Base-by-base conservation (phyloP, 306 rosid genomes). In the Nissolia schottii region DNA sequence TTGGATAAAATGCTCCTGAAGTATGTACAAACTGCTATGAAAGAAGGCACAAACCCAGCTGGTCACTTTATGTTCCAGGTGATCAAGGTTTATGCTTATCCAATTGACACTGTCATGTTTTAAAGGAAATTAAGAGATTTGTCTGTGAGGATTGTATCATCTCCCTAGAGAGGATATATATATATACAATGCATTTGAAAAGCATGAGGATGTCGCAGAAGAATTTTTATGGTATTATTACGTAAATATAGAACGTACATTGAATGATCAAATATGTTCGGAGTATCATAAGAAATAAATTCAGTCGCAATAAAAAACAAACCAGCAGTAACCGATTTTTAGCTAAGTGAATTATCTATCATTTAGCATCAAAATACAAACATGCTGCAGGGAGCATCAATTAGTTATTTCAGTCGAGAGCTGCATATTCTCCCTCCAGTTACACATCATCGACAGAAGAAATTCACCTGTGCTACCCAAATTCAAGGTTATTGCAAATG, bases 281-380 rank as follows among this genome's bases (percentile, higher is more conserved):
- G 41, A 56, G 15, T 31, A 13, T 7, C n/a, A 57, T 34, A 24
- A 41, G 45, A 23, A 7, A 58, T 37, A 59, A 20, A 38, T 15
- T 46, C 63, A 15, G 46, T 32, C 64, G 54, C 22, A 38, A 50
- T 6, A 48, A 29, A 61, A 50, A 32, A 24, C 67, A 41, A 18
- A n/a, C n/a, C n/a, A 4, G n/a, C 29, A 12, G 13, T 15, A 31
- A 67, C 67, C 53, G 23, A 27, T 24, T 13, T 45, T 64, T 32
- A 41, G 63, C 24, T 31, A 16, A 9, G 16, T 43, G 37, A 43
- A 58, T 69, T n/a, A n/a, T n/a, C n/a, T 29, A 70, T 51, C 32
- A 66, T 50, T 45, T 41, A 79, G 59, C 49, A 66, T 43, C 75
- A 49, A 50, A 7, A 81, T 62, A 75, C 60, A 59, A 73, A 23